Conservation (phyloP, 2,329 filamentous ascomycete genomes). For the Reticulascus tulasneorum region DNA sequence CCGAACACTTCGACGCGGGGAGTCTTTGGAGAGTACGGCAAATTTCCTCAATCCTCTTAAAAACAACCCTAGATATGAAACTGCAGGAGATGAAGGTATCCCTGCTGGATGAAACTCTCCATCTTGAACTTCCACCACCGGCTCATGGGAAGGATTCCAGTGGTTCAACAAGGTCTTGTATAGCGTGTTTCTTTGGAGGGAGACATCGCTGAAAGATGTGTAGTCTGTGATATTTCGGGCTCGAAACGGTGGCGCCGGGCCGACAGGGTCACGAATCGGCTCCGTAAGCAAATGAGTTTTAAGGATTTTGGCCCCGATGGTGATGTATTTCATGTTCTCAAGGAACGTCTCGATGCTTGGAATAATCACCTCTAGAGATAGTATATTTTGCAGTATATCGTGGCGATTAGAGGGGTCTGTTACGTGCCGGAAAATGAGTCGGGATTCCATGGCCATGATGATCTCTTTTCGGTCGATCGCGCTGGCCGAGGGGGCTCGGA, state of each 20-base stretch:
- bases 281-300: neutral
- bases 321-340: constrained; percentile 2
- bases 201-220: neutral
- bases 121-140: neutral
- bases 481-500: neutral
- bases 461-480: neutral
- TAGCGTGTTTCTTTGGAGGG: neutral
- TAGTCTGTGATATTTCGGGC: neutral
- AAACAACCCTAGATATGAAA: no score
- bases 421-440: neutral
- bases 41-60: no score
- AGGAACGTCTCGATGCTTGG: constrained; percentile 1
- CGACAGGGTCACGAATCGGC: neutral
- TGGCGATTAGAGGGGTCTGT: neutral
- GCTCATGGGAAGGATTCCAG: neutral
- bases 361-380: neutral
- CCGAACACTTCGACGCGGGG: no score
- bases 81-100: no score
- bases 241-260: neutral
- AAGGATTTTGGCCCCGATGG: neutral
- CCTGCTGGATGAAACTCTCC: neutral
- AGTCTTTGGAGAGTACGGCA: no score
- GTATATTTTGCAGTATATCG: neutral
- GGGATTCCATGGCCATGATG: neutral
- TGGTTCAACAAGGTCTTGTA: neutral